These are phyloP conservation scores for Phytophthora sp. DNA, from an alignment of 352 stramenopile species.

Conservation along the genomic window DNA sequence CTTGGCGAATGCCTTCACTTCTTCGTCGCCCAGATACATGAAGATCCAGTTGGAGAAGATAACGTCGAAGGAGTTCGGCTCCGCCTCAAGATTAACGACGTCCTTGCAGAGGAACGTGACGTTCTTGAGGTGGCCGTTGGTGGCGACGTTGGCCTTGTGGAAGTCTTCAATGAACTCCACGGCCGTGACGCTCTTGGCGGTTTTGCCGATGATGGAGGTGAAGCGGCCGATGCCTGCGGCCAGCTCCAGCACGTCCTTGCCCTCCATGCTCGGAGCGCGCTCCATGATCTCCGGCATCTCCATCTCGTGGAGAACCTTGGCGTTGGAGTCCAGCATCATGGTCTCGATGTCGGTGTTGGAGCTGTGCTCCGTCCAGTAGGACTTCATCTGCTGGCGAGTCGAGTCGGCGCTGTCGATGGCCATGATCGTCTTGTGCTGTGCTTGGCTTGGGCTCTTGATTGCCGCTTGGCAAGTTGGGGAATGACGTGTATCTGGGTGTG, in stretches of 20 bases:
- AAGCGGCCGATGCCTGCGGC: slow-evolving; percentile 72
- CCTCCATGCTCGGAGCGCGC: slow-evolving; percentile 59
- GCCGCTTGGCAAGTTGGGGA: slow-evolving; percentile 16
- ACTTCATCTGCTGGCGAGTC: slow-evolving; percentile 79
- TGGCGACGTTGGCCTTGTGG: slow-evolving; percentile 59
- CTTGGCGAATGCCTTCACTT: slow-evolving; percentile 57
- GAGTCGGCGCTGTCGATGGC: slow-evolving; percentile 38
- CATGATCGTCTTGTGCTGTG: slow-evolving; percentile 43
- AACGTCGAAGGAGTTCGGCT: slow-evolving; percentile 65
- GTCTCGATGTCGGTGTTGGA: slow-evolving; percentile 69
- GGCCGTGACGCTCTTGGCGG: slow-evolving; percentile 59
- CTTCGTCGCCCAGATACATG: slow-evolving; percentile 73
- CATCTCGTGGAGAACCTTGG: slow-evolving; percentile 71
- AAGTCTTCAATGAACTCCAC: slow-evolving; percentile 87
- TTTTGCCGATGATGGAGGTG: slow-evolving; percentile 57
- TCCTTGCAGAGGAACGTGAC: slow-evolving; percentile 73
- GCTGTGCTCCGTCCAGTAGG: slow-evolving; percentile 79
- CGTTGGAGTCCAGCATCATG: slow-evolving; percentile 89
- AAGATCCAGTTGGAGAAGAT: slow-evolving; percentile 84
- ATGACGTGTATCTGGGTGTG: slow-evolving; percentile 1
- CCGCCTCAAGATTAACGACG: slow-evolving; percentile 63
- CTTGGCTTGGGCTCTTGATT: slow-evolving; percentile 5
- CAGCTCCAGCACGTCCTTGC: slow-evolving; percentile 74
- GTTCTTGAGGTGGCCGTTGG: slow-evolving; percentile 61
- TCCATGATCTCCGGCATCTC: slow-evolving; percentile 82